A percentile compares a stretch with the other conserved stretches of the same genome.
Conservation (phyloP, 176 grass and related monocot species). For the Pontederia paniculata region DNA sequence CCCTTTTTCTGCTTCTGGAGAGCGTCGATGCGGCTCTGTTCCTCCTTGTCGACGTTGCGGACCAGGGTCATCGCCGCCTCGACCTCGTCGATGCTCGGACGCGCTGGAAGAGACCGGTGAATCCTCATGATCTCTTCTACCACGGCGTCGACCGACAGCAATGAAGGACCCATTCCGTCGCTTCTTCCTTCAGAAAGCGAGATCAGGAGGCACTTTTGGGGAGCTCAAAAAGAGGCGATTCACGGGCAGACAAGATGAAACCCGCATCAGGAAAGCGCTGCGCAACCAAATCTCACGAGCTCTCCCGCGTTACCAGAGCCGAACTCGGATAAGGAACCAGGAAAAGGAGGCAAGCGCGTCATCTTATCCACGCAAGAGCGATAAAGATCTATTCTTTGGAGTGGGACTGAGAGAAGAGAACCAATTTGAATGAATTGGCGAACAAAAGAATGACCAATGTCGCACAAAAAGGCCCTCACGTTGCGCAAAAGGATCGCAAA, state of each 20-base stretch:
- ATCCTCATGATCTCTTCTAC: constrained; percentile 67
- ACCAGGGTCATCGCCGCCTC: constrained; percentile 64
- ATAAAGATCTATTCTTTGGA: constrained; percentile 6
- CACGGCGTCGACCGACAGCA: constrained; percentile 41
- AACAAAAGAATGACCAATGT: background rate
- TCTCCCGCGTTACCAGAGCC: constrained; percentile 22
- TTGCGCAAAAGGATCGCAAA: background rate
- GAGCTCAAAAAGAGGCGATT: constrained; percentile 10
- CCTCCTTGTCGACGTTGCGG: constrained; percentile 39
- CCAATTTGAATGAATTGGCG: background rate
- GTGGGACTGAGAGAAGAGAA: background rate
- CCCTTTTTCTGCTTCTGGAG: constrained; percentile 24
- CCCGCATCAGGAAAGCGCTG: constrained; percentile 17
- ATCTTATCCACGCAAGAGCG: background rate
- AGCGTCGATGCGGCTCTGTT: constrained; percentile 50
- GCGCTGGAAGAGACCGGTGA: constrained; percentile 47
- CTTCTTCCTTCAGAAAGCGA: background rate
- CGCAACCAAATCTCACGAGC: constrained; percentile 77
- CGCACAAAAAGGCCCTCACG: too few species aligned
- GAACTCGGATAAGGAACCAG: constrained; percentile 40
- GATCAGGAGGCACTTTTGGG: constrained; percentile 4
- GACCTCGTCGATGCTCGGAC: constrained; percentile 61
- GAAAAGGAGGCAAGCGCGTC: constrained; percentile 1
- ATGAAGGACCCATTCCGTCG: constrained; percentile 35
- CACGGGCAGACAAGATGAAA: constrained; percentile 18